These are phyloP conservation scores for Eimeria zaria DNA, from an alignment of 169 alveolate species.

Conservation along the genomic window DNA sequence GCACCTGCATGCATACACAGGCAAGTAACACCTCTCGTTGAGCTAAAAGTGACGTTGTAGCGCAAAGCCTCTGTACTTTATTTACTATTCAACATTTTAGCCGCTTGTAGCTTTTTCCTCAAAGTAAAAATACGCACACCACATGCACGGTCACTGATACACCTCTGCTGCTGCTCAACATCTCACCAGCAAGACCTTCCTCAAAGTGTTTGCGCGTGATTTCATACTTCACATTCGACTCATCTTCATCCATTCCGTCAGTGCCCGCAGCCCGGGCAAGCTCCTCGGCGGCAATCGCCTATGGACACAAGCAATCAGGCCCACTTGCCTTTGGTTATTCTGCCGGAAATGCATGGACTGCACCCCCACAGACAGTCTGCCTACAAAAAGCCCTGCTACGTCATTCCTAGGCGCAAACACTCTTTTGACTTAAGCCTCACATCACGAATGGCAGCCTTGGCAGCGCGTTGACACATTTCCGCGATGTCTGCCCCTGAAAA, in stretches of 20 bases:
- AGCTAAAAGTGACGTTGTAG: no score
- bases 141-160: not conserved
- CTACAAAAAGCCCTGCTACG: slow-evolving; percentile 88
- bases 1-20: slow-evolving; percentile 91
- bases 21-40: not conserved
- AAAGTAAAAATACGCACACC: not conserved
- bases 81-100: no score
- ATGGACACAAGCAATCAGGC: not conserved
- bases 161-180: not conserved
- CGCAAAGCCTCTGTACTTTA: no score
- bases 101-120: no score
- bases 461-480: slow-evolving; percentile 99
- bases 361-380: slow-evolving; percentile 85
- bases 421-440: slow-evolving; percentile 88
- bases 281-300: slow-evolving; percentile 92
- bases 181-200: slow-evolving; percentile 96
- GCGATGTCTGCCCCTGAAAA: slow-evolving; percentile 99
- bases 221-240: slow-evolving; percentile 95
- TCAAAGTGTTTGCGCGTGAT: slow-evolving; percentile 99
- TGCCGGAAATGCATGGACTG: slow-evolving; percentile 10
- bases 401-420: not conserved
- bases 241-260: slow-evolving; percentile 91
- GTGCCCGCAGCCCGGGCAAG: slow-evolving; percentile 87
- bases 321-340: not conserved
- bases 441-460: slow-evolving; percentile 99